Evolutionary conservation across 2,329 filamentous ascomycete species (phyloP), one percentile per base, ranked within the genome.

Genomic region (Alternaria viburni): DNA sequence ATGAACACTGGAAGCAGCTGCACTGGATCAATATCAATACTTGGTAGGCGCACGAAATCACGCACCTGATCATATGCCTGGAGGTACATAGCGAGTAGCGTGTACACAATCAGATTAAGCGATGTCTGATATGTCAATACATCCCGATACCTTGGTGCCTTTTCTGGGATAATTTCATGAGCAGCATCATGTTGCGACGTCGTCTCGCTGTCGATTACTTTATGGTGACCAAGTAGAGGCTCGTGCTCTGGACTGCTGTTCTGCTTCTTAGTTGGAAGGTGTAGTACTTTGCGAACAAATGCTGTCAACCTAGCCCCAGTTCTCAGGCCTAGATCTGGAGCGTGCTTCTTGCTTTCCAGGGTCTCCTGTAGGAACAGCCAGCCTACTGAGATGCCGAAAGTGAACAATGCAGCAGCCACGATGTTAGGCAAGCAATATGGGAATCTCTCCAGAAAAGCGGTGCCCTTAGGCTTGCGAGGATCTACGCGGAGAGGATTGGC

Each of bases 381-480:
- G 0, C 92, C 94, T 8, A 88, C 90, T 0, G 87, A 80, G 26
- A 96, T 88, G 0, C 94, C 95, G 26, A 93, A 79, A 19, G 93
- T 80, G 77, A 98, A 97, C 69, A 98, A 88, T 4, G 86, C 68
- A 43, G 90, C 90, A 2, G 91, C 88, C 25, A 96, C 86, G 6
- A 98, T 74, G 78, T 97, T 98, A 0, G 95, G 96, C 51, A 97
- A 82, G 3, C 88, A 86, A 77, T 96, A 99, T 0, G 95, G 95
- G 73, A 91, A 97, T 23, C 83, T 85, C 69, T 89, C 89, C 62
- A 97, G 87, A 65, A 96, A 90, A 41, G 86, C 79, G 6, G 89
- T 89, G 10, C 78, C 75, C 25, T 72, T 72, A 72, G 96, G 96
- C 4, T 93, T 61, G 3, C 81, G 80, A 0, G 93, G 93, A 74